Evolutionary conservation across 805 yeast species (phyloP), one percentile per base, ranked within the genome.

Genomic region (Millerago galiae): DNA sequence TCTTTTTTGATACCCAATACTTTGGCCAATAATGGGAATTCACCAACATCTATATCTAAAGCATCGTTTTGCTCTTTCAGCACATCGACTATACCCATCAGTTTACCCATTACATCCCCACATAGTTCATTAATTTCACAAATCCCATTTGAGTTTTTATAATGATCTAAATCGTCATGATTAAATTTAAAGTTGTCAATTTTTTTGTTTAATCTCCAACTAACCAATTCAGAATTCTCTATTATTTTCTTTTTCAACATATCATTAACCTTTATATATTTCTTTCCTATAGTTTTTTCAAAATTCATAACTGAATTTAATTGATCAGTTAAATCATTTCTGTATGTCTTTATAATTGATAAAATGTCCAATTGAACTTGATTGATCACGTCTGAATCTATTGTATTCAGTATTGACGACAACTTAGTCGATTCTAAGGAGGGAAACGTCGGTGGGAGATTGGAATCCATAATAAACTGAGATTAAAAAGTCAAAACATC

Each of bases 101-200:
- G 45, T 48, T 44, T 51, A 41, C 60, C 47, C 27, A 49, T 43
- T 2, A 60, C 41, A 5, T 43, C 46, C 4, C 36, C 35, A 7
- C 41, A 32, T 3, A 41, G 8, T 17, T 18, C 36, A 11, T 32
- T 28, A 2, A 49, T 11, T 7, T 41, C 42, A 40, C 45, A 38
- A 40, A 41, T 9, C 10, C 38, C 41, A 8, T 30, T 27, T 14
- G 13, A 13, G 15, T 5, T 31, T 26, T 21, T n/a, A 25, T 28
- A 38, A 24, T 38, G 38, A 13, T 35, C 37, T 7, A 34, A 12
- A n/a, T 41, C 42, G 31, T 44, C 47, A 33, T 41, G 44, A 8
- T 41, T 28, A 12, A 35, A 13, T 27, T 43, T 41, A 26, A 49
- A 35, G 24, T 33, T 17, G 21, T 48, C 51, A 28, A 50, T 21